Conservation (phyloP, 192 early-diverging fungal genomes). For the Podochytrium sp. region DNA sequence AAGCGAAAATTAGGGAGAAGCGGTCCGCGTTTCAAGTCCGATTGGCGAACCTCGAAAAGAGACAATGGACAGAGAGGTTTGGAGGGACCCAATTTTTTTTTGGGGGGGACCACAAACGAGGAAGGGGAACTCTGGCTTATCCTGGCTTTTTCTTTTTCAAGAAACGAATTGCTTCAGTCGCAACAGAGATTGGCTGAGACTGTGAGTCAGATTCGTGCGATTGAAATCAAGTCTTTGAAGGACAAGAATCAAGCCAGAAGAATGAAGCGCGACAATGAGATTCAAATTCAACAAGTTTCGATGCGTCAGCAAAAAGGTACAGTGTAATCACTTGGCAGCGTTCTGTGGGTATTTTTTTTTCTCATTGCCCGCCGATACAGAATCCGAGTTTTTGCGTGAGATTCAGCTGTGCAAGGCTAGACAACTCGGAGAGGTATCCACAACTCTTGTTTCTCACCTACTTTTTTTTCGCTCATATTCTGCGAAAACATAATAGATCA, state of each 20-base stretch:
- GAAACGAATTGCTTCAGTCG: conserved; percentile 24
- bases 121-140: too few relatives aligned
- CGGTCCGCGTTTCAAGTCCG: conserved; percentile 24
- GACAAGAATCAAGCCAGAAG: conserved; percentile 26
- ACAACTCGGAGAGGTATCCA: conserved; percentile 25
- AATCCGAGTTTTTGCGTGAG: conserved; percentile 32
- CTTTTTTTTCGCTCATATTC: not conserved
- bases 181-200: conserved; percentile 27
- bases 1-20: conserved; percentile 21
- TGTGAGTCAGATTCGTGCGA: conserved; percentile 22
- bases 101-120: too few relatives aligned
- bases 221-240: conserved; percentile 26
- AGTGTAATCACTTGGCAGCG: too few relatives aligned
- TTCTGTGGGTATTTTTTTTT: too few relatives aligned
- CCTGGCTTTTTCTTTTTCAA: too few relatives aligned
- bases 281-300: conserved; percentile 15
- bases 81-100: too few relatives aligned
- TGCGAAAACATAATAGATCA: conserved; percentile 7
- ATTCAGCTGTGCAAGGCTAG: conserved; percentile 32
- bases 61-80: conserved; percentile 28
- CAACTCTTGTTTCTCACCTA: not conserved
- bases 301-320: conserved; percentile 38
- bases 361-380: too few relatives aligned
- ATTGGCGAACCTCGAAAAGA: conserved; percentile 13
- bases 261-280: conserved; percentile 30